Base-by-base conservation (phyloP, 306 rosid genomes). In the Morella rubra region DNA sequence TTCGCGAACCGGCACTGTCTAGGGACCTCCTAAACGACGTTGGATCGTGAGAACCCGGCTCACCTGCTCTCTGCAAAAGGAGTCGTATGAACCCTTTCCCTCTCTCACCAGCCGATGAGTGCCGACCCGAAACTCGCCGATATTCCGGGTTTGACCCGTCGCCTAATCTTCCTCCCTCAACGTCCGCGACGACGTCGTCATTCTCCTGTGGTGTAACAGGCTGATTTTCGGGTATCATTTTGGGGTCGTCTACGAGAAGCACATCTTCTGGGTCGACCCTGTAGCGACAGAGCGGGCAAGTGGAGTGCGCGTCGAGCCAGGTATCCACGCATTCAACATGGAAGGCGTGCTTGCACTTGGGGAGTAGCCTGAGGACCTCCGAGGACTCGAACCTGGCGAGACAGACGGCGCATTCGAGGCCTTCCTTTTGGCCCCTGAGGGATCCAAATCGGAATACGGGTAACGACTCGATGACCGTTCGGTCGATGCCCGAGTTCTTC, bases 231-330 rank as follows among this genome's bases (percentile, higher is more conserved):
- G 74, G 73, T 11, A 80, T 51, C 15, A 52, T 9, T 50, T 78
- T 87, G 3, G 74, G 50, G 2, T 82, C 86, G 20, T 83, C 90
- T 7, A 91, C 71, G 0, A 93, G 82, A 9, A 95, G 90, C 18
- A 92, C 83, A 56, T 95, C 97, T 65, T 95, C 98, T 24, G 93
- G 97, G 84, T 92, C 97, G 20, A 95, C 97, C 62, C 93, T 86
- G 75, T 79, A 84, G 1, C 98, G 96, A 37, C 97, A 95, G 4
- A 95, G 91, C 3, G 99, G 98, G 40, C 97, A 95, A 1, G 99
- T 92, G 11, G 99, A 95, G 81, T 95, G 99, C 7, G 99, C 97
- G 80, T 95, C 99, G 15, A 95, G 89, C 99, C 99, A 95, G 9
- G 98, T 95, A 72, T 95, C 99, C 4, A 95, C 97, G 81, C 99